phyloP scores from a whole-genome alignment of 495 filamentous ascomycete genomes.

The Talaromyces thailandensis region DNA sequence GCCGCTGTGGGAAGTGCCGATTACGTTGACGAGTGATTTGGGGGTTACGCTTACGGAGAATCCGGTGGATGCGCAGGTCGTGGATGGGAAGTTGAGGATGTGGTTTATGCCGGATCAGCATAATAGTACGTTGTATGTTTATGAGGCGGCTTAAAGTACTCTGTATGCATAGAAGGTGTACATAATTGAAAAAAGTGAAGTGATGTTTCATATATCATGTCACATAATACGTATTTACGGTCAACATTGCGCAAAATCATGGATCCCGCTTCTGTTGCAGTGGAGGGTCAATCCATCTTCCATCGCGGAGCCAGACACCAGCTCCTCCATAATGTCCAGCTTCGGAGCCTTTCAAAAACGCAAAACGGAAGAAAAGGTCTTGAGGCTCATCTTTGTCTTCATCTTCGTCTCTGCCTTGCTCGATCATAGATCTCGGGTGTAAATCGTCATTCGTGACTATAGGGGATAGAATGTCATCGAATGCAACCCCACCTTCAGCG shows the following conservation, averaged over 20 bases:
- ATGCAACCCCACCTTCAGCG: not conserved
- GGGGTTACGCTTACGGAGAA: constrained; percentile 23
- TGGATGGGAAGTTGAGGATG: constrained; percentile 24
- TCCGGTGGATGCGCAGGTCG: constrained; percentile 24
- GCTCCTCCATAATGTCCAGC: constrained; percentile 73
- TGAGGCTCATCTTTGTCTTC: constrained; percentile 28
- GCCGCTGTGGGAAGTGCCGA: constrained; percentile 22
- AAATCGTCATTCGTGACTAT: not conserved
- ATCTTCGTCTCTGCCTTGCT: constrained; percentile 17
- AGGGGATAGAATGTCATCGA: not conserved
- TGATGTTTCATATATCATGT: not conserved
- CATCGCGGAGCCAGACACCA: constrained; percentile 62
- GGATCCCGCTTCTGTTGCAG: constrained; percentile 12
- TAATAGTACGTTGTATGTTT: constrained; percentile 27
- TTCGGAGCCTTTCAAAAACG: constrained; percentile 60
- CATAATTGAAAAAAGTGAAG: not conserved
- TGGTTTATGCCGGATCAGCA: constrained; percentile 25
- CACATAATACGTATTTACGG: not conserved
- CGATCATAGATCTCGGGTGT: not conserved
- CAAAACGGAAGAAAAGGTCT: constrained; percentile 78
- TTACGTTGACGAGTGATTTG: constrained; percentile 20
- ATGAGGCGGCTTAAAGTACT: constrained; percentile 15
- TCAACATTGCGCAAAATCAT: not conserved
- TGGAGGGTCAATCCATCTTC: constrained; percentile 52
- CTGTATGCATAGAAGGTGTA: not conserved